phyloP scores from a whole-genome alignment of 2,329 filamentous ascomycete genomes.

The Penicillium sp. region DNA sequence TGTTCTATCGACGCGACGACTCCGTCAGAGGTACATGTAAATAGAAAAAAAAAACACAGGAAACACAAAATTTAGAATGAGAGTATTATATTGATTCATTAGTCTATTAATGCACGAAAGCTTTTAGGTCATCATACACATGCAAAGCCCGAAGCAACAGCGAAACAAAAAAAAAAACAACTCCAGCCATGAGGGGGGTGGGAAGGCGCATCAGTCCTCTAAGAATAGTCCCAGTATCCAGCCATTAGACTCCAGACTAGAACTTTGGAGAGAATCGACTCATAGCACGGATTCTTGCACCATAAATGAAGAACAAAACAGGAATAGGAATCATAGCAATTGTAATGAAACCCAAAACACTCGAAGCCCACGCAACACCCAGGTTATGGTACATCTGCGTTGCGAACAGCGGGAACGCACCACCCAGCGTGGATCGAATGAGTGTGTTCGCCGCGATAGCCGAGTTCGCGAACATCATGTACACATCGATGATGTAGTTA shows the following conservation, averaged over 20 bases:
- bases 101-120: constrained; percentile 4
- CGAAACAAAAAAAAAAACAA: background rate
- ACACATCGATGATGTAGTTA: constrained; percentile 45
- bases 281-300: constrained; percentile 41
- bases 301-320: constrained; percentile 50
- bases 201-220: background rate
- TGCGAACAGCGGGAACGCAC: constrained; percentile 36
- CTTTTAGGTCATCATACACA: constrained; percentile 4
- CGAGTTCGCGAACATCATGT: constrained; percentile 40
- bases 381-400: constrained; percentile 38
- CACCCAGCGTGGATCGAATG: constrained; percentile 34
- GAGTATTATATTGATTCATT: constrained; percentile 1
- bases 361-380: constrained; percentile 42
- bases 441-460: constrained; percentile 42
- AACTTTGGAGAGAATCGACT: constrained; percentile 26
- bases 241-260: background rate
- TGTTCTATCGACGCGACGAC: background rate
- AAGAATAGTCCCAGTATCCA: background rate
- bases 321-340: constrained; percentile 47
- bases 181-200: background rate
- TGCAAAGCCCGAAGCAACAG: background rate
- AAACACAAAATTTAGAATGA: background rate
- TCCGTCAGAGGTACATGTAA: background rate
- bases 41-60: no score
- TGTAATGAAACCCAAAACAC: constrained; percentile 39